Percentiles rank a stretch among this genome's conserved stretches.
phyloP scores from a whole-genome alignment of 1,139 yeast genomes.

The Hyphopichia burtonii region DNA sequence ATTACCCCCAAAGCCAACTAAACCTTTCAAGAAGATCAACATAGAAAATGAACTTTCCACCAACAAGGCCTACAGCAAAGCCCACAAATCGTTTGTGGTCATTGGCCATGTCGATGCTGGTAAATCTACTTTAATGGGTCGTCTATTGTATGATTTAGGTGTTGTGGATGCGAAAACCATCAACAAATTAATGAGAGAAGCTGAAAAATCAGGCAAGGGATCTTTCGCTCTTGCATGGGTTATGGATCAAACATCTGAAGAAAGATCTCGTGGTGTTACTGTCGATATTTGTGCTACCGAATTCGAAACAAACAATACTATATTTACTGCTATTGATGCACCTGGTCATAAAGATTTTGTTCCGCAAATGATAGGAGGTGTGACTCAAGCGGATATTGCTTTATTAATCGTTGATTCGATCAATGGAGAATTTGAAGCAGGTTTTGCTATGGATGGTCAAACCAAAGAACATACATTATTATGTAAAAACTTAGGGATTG shows the following conservation, averaged over 20 bases:
- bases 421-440: slow-evolving; percentile 84
- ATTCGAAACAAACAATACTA: slow-evolving; percentile 64
- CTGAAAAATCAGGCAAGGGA: slow-evolving; percentile 80
- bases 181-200: slow-evolving; percentile 75
- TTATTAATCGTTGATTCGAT: slow-evolving; percentile 76
- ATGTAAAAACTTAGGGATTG: slow-evolving; percentile 82
- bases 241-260: slow-evolving; percentile 93
- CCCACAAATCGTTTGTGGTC: slow-evolving; percentile 76
- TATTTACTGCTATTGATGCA: slow-evolving; percentile 90
- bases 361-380: slow-evolving; percentile 56
- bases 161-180: slow-evolving; percentile 77
- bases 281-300: slow-evolving; percentile 86
- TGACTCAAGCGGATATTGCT: slow-evolving; percentile 64
- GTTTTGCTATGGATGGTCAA: slow-evolving; percentile 85
- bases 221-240: slow-evolving; percentile 98
- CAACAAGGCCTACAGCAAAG: slow-evolving; percentile 44
- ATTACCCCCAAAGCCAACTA: slow-evolving; percentile 25
- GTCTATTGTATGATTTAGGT: slow-evolving; percentile 77
- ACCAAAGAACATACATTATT: slow-evolving; percentile 90
- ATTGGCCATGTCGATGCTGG: slow-evolving; percentile 99
- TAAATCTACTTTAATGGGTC: slow-evolving; percentile 91
- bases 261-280: slow-evolving; percentile 87
- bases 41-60: slow-evolving; percentile 36
- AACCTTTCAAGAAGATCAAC: slow-evolving; percentile 42
- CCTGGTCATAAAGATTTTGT: slow-evolving; percentile 63